These are phyloP conservation scores for Friedmanniomyces simplex DNA, from an alignment of 495 filamentous ascomycete species.

Conservation along the genomic window DNA sequence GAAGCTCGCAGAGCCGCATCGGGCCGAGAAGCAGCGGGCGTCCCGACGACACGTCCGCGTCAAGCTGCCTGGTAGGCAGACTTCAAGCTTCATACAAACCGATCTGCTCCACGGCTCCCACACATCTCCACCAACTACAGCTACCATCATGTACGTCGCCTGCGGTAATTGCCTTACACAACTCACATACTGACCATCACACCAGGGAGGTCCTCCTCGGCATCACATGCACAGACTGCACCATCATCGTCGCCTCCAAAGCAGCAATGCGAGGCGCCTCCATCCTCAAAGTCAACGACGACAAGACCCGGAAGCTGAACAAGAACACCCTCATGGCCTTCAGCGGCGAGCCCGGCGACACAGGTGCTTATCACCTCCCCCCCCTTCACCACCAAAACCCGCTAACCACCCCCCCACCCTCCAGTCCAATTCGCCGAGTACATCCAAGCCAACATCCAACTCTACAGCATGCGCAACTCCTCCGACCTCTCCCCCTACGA, in stretches of 20 bases:
- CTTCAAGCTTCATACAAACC: not conserved
- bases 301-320: constrained; percentile 88
- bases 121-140: not conserved
- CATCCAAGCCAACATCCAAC: constrained; percentile 94
- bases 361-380: constrained; percentile 45
- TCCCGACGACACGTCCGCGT: not conserved
- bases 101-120: not conserved
- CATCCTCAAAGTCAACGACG: constrained; percentile 89
- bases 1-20: not conserved
- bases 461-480: constrained; percentile 97
- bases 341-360: constrained; percentile 92
- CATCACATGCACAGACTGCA: constrained; percentile 98
- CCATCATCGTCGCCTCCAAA: constrained; percentile 93
- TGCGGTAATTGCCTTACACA: not conserved
- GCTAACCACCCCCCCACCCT: not conserved
- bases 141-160: not conserved
- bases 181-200: not conserved
- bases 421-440: constrained; percentile 99
- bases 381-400: not conserved
- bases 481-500: constrained; percentile 80
- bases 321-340: constrained; percentile 94
- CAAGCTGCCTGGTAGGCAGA: not conserved
- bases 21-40: not conserved
- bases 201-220: constrained; percentile 93
- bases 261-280: constrained; percentile 95